These are phyloP conservation scores for Pleurotus sapidus DNA, from an alignment of 768 basidiomycete genomes.

Conservation along the genomic window DNA sequence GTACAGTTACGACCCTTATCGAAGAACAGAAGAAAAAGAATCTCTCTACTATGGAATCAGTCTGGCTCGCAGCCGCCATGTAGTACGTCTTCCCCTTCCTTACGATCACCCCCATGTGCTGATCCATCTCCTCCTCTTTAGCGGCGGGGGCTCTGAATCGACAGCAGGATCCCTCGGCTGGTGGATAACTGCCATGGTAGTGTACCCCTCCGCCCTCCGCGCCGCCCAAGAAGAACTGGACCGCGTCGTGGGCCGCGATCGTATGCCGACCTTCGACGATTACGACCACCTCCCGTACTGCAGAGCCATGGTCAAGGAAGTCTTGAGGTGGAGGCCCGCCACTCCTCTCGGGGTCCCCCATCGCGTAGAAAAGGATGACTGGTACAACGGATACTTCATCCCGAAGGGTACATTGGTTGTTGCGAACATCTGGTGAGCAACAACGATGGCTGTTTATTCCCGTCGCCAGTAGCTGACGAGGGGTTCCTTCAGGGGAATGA, in stretches of 20 bases:
- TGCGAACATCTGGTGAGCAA: conserved; percentile 40
- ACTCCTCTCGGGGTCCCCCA: conserved; percentile 36
- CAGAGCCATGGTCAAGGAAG: conserved; percentile 9
- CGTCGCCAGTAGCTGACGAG: not conserved
- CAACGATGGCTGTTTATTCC: not conserved
- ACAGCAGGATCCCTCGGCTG: not conserved
- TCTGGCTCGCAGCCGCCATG: conserved; percentile 6
- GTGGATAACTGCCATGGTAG: not conserved
- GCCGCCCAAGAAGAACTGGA: conserved; percentile 4
- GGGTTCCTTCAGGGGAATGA: conserved; percentile 38
- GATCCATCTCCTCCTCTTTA: not conserved
- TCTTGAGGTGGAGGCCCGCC: conserved; percentile 6
- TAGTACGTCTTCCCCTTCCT: not conserved
- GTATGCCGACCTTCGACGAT: conserved; percentile 1
- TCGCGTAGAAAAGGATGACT: conserved; percentile 40
- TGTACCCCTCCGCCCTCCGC: not conserved
- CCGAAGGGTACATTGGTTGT: conserved; percentile 48
- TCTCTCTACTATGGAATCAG: not conserved
- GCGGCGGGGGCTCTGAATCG: not conserved
- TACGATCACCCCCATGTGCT: not conserved
- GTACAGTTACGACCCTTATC: conserved; percentile 1
- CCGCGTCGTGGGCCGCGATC: not conserved
- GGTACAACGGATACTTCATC: conserved; percentile 39
- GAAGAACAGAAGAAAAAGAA: conserved; percentile 9
- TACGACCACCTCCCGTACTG: conserved; percentile 7